phyloP scores from a whole-genome alignment of 2,329 filamentous ascomycete species.

The Trichophyton benhamiae region DNA sequence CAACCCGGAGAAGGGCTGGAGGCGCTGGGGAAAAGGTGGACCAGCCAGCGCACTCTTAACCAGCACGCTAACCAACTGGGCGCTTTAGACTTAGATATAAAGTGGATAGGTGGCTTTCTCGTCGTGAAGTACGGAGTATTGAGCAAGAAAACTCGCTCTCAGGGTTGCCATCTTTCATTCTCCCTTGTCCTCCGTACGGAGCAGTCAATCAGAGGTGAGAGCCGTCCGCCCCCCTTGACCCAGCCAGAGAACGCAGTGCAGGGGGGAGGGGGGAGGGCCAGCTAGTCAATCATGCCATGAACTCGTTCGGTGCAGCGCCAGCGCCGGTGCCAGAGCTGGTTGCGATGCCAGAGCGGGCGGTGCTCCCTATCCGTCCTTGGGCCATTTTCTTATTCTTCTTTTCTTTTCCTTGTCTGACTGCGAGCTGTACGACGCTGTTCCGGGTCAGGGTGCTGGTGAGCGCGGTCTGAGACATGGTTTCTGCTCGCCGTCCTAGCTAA shows the following conservation, averaged over 20 bases:
- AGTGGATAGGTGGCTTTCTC: not conserved
- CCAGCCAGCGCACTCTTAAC: no score
- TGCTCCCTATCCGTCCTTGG: not conserved
- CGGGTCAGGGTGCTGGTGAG: not conserved
- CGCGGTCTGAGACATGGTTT: slow-evolving; percentile 1
- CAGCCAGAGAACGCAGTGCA: not conserved
- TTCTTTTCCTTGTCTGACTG: not conserved
- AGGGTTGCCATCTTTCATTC: not conserved
- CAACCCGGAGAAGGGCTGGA: not conserved
- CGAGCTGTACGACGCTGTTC: not conserved
- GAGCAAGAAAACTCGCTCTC: not conserved
- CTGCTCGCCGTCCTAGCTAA: not conserved
- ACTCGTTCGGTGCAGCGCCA: not conserved
- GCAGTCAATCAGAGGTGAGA: no score
- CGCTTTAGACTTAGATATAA: not conserved
- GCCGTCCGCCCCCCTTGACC: not conserved
- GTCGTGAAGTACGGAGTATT: not conserved
- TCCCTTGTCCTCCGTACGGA: no score
- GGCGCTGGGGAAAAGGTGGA: not conserved
- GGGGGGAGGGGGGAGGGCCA: not conserved
- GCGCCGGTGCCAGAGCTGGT: no score
- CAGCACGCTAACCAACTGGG: not conserved
- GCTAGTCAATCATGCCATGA: not conserved
- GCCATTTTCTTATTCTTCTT: not conserved
- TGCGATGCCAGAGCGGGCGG: not conserved